Base-by-base conservation (phyloP, 805 yeast genomes). In the Wickerhamiella parazyma region DNA sequence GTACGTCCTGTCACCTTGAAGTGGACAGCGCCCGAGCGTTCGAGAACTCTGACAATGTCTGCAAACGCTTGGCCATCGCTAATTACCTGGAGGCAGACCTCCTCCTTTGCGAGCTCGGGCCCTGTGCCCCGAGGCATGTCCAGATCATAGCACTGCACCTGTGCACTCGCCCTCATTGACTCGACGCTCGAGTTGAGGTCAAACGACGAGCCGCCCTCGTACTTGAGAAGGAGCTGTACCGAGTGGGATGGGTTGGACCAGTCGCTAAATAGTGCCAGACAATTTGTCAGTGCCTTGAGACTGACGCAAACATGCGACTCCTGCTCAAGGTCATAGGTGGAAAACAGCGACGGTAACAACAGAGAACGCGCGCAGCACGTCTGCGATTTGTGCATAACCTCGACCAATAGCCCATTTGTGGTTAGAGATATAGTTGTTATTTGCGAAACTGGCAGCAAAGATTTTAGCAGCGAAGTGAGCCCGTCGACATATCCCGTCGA, bases 351-450 rank as follows among this genome's bases (percentile, higher is more conserved):
- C n/a, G 38, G 12, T 18, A 33, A 22, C 7, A 40, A n/a, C n/a
- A 40, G 37, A 25, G 43, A 33, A 14, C 35, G 18, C n/a, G 43
- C 43, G 31, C 43, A 28, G 16, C 38, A 33, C 12, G 37, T 40
- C 26, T 25, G 36, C 9, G 43, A 40, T 16, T 40, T 40, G 19
- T 40, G 38, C 19, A 40, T 17, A 4, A 40, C 43, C 6, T 33
- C 25, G 3, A 40, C 26, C 33, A 40, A 19, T n/a, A 40, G 18
- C 2, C 43, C 43, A 6, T 33, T 40, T 2, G 33, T 4, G 3
- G 33, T 31, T 3, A 40, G 10, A 3, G 33, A 5, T 12, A 40
- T 24, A 3, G 38, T n/a, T 11, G 33, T 18, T 8, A 6, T 24
- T 5, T 40, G 28, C 8, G 24, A 17, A 10, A 40, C 43, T 6